Conservation (phyloP, 2,329 filamentous ascomycete genomes). For the Aspergillus sp. region DNA sequence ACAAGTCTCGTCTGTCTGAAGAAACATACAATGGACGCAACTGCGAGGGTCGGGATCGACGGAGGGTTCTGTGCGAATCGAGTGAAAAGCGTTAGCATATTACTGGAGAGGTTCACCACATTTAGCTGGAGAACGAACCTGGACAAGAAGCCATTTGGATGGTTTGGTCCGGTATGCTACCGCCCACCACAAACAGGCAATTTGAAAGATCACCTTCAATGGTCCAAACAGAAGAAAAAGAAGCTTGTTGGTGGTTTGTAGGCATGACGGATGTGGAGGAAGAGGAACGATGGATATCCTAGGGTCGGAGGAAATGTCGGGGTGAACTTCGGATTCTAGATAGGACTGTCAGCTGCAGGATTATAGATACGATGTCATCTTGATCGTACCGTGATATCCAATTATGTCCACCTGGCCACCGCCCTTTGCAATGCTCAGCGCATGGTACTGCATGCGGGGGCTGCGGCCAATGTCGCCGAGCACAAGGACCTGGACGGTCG, state of each 20-base stretch:
- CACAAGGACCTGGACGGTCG: slow-evolving; percentile 77
- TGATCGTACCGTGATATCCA: slow-evolving; percentile 71
- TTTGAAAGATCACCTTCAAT: slow-evolving; percentile 82
- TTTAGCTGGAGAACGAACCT: slow-evolving; percentile 48
- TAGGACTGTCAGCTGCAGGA: slow-evolving; percentile 5
- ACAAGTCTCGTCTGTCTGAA: slow-evolving; percentile 78
- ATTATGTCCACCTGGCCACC: slow-evolving; percentile 80
- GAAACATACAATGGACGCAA: slow-evolving; percentile 70
- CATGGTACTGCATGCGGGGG: slow-evolving; percentile 98
- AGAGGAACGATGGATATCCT: slow-evolving; percentile 72
- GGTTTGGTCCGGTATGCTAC: slow-evolving; percentile 74
- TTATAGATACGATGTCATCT: neutral
- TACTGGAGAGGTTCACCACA: neutral
- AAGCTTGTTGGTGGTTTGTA: slow-evolving; percentile 66
- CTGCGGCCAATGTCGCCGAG: slow-evolving; percentile 93
- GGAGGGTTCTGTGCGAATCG: slow-evolving; percentile 72
- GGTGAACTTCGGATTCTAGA: slow-evolving; percentile 75
- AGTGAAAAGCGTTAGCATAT: neutral
- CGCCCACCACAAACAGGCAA: slow-evolving; percentile 66
- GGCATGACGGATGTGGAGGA: slow-evolving; percentile 61
- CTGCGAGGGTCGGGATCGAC: slow-evolving; percentile 82
- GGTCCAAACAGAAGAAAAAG: slow-evolving; percentile 78
- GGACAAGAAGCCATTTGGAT: slow-evolving; percentile 80
- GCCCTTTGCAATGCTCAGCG: slow-evolving; percentile 81
- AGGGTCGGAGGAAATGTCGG: slow-evolving; percentile 68